Evolutionary conservation across 257 asterid genomes (phyloP), one percentile per base, ranked within the genome.

Genomic region (Mitragyna speciosa): DNA sequence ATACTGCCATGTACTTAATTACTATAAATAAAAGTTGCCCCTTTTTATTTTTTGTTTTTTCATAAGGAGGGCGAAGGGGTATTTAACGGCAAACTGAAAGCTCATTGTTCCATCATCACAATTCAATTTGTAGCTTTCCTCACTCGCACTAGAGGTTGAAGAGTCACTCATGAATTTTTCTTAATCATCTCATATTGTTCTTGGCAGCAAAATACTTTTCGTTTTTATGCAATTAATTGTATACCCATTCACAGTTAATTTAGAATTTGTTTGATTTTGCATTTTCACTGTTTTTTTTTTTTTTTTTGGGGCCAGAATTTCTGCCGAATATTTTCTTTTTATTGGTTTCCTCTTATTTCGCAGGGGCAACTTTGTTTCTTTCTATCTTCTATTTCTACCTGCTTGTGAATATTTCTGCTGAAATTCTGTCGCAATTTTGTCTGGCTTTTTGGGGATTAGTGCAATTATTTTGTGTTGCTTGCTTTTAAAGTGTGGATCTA

Each of bases 381-480:
- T 71, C 19, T 12, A 7, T 28, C 26, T 33, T 52, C 45, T 26
- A 0, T 56, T 6, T 26, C 11, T 26, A 28, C 76, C 33, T 67
- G 83, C 28, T 12, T 49, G 74, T 48, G n/a, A 73, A 47, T 79
- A 63, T 79, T 49, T 12, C 28, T 49, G 30, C 12, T 22, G 51
- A 19, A 72, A 59, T 72, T 72, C 33, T 67, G 72, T 36, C 17
- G 47, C 41, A 45, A 26, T 26, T 11, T 26, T 12, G 1, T 74
- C 51, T 61, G 39, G 14, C 45, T 72, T 64, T 48, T 36, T 81
- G 45, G 51, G 51, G 10, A 39, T 59, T 33, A 28, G 14, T 30
- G 24, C 71, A 43, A 6, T 26, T 63, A n/a, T n/a, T 56, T 11
- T 54, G 58, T 24, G 51, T 33, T 56, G 75, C 9, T 49, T 36